These are phyloP conservation scores for Benincasa hispida DNA, from an alignment of 306 rosid species.

Conservation along the genomic window DNA sequence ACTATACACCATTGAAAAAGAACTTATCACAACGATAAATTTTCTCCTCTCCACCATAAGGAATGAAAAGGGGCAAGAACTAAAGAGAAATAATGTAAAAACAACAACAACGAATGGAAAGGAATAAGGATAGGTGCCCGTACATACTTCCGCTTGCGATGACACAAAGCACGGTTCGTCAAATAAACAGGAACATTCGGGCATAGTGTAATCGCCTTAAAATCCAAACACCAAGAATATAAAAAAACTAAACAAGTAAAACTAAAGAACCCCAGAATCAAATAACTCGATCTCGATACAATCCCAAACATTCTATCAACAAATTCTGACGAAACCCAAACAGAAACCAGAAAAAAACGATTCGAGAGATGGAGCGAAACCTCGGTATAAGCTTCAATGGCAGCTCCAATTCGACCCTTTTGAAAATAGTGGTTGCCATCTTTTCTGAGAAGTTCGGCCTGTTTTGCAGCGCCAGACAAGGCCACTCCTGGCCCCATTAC, in stretches of 20 bases:
- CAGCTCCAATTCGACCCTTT: conserved; percentile 68
- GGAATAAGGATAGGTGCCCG: conserved; percentile 1
- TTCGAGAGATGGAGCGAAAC: conserved; percentile 13
- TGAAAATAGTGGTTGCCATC: conserved; percentile 74
- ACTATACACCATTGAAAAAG: conserved; percentile 27
- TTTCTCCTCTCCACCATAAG: background rate
- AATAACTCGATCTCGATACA: background rate
- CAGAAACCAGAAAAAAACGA: background rate
- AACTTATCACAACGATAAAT: background rate
- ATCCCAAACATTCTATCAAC: background rate
- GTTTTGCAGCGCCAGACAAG: conserved; percentile 23
- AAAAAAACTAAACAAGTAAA: background rate
- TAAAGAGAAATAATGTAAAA: background rate
- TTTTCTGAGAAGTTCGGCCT: conserved; percentile 53
- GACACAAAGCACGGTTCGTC: conserved; percentile 91
- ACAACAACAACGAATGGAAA: too few species aligned
- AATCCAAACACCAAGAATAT: background rate
- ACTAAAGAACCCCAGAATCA: background rate
- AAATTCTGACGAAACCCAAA: background rate
- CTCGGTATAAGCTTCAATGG: conserved; percentile 94
- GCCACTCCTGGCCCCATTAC: conserved; percentile 38
- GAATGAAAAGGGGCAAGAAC: background rate
- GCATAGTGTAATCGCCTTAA: conserved; percentile 63
- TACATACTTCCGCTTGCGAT: conserved; percentile 85
- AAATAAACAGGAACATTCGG: conserved; percentile 67